Percentiles rank a stretch among this genome's conserved stretches.
phyloP scores from a whole-genome alignment of 306 rosid genomes.

The Gleditsia sinensis region DNA sequence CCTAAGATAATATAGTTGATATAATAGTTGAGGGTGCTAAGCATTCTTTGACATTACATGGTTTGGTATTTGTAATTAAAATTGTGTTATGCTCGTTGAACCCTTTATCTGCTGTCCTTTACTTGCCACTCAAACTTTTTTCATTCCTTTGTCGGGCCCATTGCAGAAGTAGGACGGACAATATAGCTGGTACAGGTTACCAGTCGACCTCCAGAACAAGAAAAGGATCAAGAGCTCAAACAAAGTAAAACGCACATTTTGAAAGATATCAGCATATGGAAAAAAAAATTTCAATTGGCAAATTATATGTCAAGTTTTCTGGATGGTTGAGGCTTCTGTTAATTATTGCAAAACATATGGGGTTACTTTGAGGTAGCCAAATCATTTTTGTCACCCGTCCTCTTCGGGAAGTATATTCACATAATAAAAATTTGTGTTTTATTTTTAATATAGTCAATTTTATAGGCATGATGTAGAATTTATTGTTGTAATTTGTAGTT shows the following conservation, averaged over 20 bases:
- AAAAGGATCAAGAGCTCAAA: slow-evolving; percentile 15
- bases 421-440: background rate
- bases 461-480: background rate
- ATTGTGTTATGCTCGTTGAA: background rate
- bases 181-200: slow-evolving; percentile 25
- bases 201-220: slow-evolving; percentile 26
- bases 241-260: slow-evolving; percentile 17
- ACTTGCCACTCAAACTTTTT: background rate
- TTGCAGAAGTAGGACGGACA: slow-evolving; percentile 44
- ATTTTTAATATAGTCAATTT: background rate
- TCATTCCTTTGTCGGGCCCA: slow-evolving; percentile 25
- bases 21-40: background rate
- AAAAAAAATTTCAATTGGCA: background rate
- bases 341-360: background rate
- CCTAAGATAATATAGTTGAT: background rate
- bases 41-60: background rate
- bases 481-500: background rate
- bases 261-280: background rate
- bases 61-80: slow-evolving; percentile 13
- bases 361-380: slow-evolving; percentile 13
- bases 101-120: slow-evolving; percentile 24
- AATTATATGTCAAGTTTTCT: background rate
- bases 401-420: slow-evolving; percentile 15
- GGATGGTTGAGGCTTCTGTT: background rate
- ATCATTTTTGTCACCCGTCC: slow-evolving; percentile 36